These are phyloP conservation scores for Knufia petricola DNA, from an alignment of 2,329 filamentous ascomycete species.

Conservation along the genomic window DNA sequence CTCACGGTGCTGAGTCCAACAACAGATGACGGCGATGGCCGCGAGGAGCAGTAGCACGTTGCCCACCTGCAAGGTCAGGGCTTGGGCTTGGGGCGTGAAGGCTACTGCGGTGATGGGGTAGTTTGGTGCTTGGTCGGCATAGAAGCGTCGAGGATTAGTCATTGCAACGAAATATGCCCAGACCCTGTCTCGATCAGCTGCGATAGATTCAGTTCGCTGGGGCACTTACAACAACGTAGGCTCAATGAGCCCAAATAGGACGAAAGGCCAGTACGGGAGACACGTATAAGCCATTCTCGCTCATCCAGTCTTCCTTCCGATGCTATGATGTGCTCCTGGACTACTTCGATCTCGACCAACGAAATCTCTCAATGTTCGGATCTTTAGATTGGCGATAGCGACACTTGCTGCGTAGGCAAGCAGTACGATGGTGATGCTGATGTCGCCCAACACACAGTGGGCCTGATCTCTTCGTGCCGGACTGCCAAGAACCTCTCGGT, in stretches of 20 bases:
- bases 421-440: too few relatives aligned
- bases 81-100: conserved; percentile 35
- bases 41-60: conserved; percentile 60
- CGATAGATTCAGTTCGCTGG: neutral
- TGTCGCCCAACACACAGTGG: too few relatives aligned
- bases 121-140: conserved; percentile 49
- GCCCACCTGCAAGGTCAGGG: conserved; percentile 58
- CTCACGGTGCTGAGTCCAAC: conserved; percentile 53
- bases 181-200: conserved; percentile 36
- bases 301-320: too few relatives aligned
- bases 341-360: too few relatives aligned
- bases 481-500: too few relatives aligned
- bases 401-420: too few relatives aligned
- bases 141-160: conserved; percentile 51
- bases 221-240: conserved; percentile 54
- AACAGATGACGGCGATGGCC: conserved; percentile 54
- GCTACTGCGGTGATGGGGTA: conserved; percentile 27
- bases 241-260: conserved; percentile 60
- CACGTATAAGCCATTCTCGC: conserved; percentile 50
- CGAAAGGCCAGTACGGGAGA: conserved; percentile 53
- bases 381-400: too few relatives aligned
- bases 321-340: too few relatives aligned
- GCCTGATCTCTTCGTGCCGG: too few relatives aligned
- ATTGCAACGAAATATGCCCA: conserved; percentile 47
- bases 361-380: too few relatives aligned